Base-by-base conservation (phyloP, 225 moss, liverwort and hornwort species). In the Thuidium tamariscinum region DNA sequence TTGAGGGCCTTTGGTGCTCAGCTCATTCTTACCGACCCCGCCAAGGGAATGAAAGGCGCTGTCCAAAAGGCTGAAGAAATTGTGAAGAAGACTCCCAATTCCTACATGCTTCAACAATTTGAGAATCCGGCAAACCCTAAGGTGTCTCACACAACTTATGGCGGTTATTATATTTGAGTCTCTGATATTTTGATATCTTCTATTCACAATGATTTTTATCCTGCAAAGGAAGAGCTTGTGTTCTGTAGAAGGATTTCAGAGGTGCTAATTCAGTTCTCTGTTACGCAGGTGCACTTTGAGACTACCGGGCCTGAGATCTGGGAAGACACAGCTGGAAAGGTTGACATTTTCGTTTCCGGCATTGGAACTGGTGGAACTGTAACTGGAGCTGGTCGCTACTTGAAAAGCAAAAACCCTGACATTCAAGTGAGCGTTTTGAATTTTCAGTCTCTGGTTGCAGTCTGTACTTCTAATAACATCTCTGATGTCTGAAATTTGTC, bases 51-150 rank as follows among this genome's bases (percentile, higher is more conserved):
- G 98, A 99, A 97, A 88, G 98, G 97, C 56, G 98, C 98, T 86
- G 98, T 99, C 27, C 96, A 97, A 65, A 99, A 99, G 91, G 98
- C 98, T 44, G 98, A 99, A 87, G 96, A 97, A 82, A 95, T 99
- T 86, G 85, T 96, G 83, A 97, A 99, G 88, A 97, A 90, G 86
- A 99, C 98, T 41, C 85, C 95, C 52, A 95, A 94, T 83, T 91
- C 98, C 14, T 97, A 99, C 93, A 99, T 99, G 98, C 92, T 99
- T 56, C 98, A 99, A 80, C 98, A 99, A 90, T 99, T 99, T 90
- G 97, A 99, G 87, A 99, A 99, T 65, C 96, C 97, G 56, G 98
- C 98, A 80, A 99, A 99, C 87, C 98, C 98, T 8, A 97, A 97
- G 96, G 98, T 95, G 86, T 68, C 36, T 60, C 67, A 80, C 54